Evolutionary conservation across 768 basidiomycete genomes (phyloP).

Genomic region (Solioccasus polychromus): DNA sequence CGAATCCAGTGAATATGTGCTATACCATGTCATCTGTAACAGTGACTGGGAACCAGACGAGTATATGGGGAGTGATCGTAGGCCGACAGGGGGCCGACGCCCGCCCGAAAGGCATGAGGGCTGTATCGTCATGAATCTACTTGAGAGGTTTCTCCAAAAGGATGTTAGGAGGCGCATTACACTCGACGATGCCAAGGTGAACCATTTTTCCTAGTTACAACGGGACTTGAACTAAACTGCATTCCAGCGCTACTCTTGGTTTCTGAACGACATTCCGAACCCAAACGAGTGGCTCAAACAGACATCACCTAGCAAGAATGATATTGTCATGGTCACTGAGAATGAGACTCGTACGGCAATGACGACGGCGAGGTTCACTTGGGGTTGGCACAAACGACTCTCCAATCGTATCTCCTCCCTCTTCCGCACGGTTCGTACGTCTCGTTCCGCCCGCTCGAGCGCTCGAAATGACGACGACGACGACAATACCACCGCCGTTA

Average conservation of each 20-base stretch:
- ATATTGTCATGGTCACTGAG: constrained; percentile 61
- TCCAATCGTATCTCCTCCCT: constrained; percentile 47
- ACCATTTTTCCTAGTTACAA: constrained; percentile 9
- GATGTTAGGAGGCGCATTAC: constrained; percentile 71
- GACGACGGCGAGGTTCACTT: constrained; percentile 60
- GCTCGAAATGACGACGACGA: constrained; percentile 18
- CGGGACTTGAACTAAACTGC: not conserved
- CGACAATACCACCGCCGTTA: constrained; percentile 26
- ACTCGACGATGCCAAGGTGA: constrained; percentile 80
- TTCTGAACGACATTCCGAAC: constrained; percentile 63
- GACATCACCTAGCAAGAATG: constrained; percentile 49
- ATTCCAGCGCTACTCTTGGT: constrained; percentile 60
- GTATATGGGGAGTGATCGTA: constrained; percentile 68
- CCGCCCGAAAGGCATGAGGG: constrained; percentile 50
- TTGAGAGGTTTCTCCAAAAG: constrained; percentile 81
- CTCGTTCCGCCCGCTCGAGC: constrained; percentile 15
- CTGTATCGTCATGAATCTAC: constrained; percentile 60
- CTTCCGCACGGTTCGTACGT: constrained; percentile 41
- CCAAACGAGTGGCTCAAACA: constrained; percentile 68
- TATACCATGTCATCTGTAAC: constrained; percentile 79
- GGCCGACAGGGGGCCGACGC: constrained; percentile 62
- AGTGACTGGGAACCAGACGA: constrained; percentile 67
- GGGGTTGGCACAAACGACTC: constrained; percentile 50
- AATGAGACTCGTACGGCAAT: constrained; percentile 76
- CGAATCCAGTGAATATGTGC: constrained; percentile 61